phyloP scores from a whole-genome alignment of 257 asterid genomes.

The Solanum gracilifrons region DNA sequence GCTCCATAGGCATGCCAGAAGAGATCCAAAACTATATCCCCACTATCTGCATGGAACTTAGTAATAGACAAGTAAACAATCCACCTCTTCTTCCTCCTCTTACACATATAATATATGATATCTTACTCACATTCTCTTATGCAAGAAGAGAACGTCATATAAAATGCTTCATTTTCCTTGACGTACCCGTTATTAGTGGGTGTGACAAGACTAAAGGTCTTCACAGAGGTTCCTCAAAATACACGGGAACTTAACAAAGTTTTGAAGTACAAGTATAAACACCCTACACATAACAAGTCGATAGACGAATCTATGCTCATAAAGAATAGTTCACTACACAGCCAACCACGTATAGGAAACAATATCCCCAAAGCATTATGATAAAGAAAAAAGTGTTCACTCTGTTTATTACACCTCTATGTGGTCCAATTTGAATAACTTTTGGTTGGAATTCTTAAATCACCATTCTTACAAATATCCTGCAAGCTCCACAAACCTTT shows the following conservation, averaged over 20 bases:
- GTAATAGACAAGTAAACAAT: background rate
- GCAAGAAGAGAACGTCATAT: background rate
- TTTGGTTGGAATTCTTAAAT: background rate
- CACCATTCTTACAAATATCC: background rate
- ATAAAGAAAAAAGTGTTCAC: background rate
- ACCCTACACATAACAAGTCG: background rate
- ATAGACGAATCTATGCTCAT: background rate
- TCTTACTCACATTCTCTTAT: background rate
- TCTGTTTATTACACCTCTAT: background rate
- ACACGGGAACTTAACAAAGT: background rate
- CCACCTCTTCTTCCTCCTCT: background rate
- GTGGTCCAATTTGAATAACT: background rate
- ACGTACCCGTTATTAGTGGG: background rate
- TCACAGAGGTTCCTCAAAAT: background rate
- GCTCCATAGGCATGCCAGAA: background rate
- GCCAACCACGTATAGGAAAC: background rate
- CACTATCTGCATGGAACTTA: background rate
- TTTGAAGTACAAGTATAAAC: background rate
- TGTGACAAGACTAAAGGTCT: background rate
- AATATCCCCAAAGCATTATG: background rate
- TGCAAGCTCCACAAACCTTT: background rate
- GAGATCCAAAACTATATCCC: background rate
- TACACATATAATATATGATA: background rate
- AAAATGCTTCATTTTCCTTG: background rate
- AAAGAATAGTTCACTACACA: background rate